phyloP scores from a whole-genome alignment of 1,284 basidiomycete genomes.

The Phenoliferia sp. region DNA sequence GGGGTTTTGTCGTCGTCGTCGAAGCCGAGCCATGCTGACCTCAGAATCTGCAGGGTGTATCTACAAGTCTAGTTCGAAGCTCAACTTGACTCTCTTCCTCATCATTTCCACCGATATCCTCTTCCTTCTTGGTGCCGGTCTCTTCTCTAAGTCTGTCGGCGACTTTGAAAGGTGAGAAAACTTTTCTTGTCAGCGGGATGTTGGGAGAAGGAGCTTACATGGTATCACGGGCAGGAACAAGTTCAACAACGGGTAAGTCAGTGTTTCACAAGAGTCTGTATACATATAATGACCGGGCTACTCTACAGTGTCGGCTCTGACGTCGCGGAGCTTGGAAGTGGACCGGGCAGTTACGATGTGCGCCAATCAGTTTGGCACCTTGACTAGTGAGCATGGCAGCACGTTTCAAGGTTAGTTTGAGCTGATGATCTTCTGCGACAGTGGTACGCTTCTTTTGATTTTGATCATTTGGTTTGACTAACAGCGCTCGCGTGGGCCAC shows the following conservation, averaged over 20 bases:
- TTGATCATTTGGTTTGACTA: neutral
- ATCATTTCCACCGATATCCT: slow-evolving; percentile 82
- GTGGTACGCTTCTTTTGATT: neutral
- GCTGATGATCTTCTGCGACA: too few species aligned
- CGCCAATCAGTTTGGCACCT: slow-evolving; percentile 72
- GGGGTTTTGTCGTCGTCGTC: slow-evolving; percentile 43
- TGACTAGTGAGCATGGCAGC: neutral
- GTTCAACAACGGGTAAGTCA: slow-evolving; percentile 48
- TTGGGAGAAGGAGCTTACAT: neutral
- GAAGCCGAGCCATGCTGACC: slow-evolving; percentile 59
- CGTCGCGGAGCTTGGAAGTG: slow-evolving; percentile 71
- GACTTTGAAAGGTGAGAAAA: slow-evolving; percentile 54
- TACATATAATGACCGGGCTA: neutral
- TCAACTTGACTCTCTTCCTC: slow-evolving; percentile 68
- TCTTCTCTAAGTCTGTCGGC: slow-evolving; percentile 69
- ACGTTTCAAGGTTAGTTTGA: too few species aligned
- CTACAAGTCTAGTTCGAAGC: slow-evolving; percentile 50
- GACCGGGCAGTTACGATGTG: slow-evolving; percentile 68
- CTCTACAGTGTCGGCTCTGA: slow-evolving; percentile 59
- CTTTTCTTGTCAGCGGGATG: neutral
- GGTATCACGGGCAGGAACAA: slow-evolving; percentile 20
- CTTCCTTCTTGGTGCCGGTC: slow-evolving; percentile 83
- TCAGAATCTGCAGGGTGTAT: slow-evolving; percentile 16
- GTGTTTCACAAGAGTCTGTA: neutral
- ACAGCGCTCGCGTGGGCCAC: neutral